Evolutionary conservation across 305 asterid genomes (phyloP).

Genomic region (Fraxinus albicans): DNA sequence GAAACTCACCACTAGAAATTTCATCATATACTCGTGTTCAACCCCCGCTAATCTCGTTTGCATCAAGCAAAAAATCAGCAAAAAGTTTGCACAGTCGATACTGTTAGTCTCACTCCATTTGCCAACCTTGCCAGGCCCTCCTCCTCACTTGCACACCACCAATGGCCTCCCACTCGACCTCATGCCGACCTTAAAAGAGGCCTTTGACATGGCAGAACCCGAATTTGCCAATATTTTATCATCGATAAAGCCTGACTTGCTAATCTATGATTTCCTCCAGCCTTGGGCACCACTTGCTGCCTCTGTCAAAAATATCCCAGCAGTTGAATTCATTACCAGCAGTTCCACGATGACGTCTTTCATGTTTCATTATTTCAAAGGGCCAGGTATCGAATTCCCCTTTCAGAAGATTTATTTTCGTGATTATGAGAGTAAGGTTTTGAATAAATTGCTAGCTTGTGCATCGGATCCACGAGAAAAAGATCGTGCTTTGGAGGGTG

Average conservation of each 20-base stretch:
- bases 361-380: not conserved
- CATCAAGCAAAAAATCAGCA: conserved; percentile 12
- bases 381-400: not conserved
- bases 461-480: conserved; percentile 12
- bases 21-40: not conserved
- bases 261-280: not conserved
- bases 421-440: not conserved
- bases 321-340: not conserved
- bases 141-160: not conserved
- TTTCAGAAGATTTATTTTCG: not conserved
- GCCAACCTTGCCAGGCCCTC: not conserved
- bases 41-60: not conserved
- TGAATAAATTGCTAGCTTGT: conserved; percentile 16
- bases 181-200: not conserved
- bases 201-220: not conserved
- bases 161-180: not conserved
- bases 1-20: conserved; percentile 32
- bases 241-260: not conserved
- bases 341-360: not conserved
- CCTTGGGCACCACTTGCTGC: not conserved
- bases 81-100: conserved; percentile 2
- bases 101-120: not conserved
- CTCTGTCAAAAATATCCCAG: not conserved
- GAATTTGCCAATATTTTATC: not conserved
- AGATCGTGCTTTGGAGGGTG: conserved; percentile 1